Conservation (phyloP, 2,329 filamentous ascomycete species). For the Thelonectria blattea region DNA sequence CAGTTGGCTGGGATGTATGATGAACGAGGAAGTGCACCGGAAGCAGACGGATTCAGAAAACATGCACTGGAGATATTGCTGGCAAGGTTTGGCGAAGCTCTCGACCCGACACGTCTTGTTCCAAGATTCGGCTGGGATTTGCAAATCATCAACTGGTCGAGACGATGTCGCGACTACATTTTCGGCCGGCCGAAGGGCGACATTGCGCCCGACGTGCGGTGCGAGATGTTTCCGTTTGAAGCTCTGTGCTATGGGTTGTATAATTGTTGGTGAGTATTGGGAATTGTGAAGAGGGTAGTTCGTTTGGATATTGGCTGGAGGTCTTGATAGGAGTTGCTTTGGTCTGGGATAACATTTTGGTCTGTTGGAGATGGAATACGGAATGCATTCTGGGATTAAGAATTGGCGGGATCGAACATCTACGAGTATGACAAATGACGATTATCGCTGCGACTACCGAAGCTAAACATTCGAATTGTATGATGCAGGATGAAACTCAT, state of each 20-base stretch:
- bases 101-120: not conserved
- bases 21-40: not conserved
- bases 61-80: not conserved
- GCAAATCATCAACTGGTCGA: not conserved
- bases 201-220: not conserved
- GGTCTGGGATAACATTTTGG: too few species aligned
- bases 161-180: not conserved
- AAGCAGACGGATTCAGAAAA: not conserved
- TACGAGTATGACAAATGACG: too few species aligned
- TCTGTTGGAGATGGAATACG: too few species aligned
- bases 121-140: not conserved
- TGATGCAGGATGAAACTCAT: too few species aligned
- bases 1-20: constrained; percentile 3
- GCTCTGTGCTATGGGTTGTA: not conserved
- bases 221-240: constrained; percentile 5
- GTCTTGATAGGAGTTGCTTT: too few species aligned
- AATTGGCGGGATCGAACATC: too few species aligned
- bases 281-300: too few species aligned
- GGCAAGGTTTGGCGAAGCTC: not conserved
- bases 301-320: too few species aligned
- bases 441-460: too few species aligned
- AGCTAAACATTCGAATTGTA: too few species aligned
- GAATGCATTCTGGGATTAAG: too few species aligned
- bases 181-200: not conserved
- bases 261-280: too few species aligned